phyloP scores from a whole-genome alignment of 192 early-diverging fungal genomes.

The Spinellus fusiger region DNA sequence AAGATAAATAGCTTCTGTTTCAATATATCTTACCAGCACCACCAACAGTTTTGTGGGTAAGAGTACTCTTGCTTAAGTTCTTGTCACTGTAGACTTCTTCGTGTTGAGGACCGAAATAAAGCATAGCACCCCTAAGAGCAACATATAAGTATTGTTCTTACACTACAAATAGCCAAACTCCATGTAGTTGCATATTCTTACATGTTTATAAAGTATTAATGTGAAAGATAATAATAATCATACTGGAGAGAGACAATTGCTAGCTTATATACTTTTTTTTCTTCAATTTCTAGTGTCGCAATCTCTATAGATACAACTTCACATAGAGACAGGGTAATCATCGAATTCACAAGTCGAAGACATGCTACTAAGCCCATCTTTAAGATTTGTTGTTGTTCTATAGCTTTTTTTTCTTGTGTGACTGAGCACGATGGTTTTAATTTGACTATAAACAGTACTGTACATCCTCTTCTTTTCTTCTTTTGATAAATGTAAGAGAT shows the following conservation, averaged over 20 bases:
- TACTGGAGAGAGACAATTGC: not conserved
- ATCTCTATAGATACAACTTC: too few species aligned
- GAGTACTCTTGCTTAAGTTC: constrained; percentile 13
- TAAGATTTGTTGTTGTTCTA: not conserved
- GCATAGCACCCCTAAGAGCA: constrained; percentile 20
- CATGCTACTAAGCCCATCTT: not conserved
- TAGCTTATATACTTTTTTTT: too few species aligned
- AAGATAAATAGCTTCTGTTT: not conserved
- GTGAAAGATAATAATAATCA: not conserved
- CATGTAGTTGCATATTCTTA: not conserved
- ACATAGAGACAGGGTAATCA: not conserved
- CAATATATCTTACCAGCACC: constrained; percentile 25
- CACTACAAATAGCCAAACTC: not conserved
- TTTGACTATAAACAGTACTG: not conserved
- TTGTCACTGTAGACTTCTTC: constrained; percentile 12
- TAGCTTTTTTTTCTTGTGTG: not conserved
- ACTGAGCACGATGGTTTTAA: not conserved
- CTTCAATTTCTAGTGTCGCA: too few species aligned
- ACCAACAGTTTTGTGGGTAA: constrained; percentile 31
- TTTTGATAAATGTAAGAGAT: too few species aligned
- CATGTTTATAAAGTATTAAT: not conserved
- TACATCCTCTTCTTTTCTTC: too few species aligned
- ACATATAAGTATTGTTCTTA: not conserved
- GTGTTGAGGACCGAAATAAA: constrained; percentile 8
- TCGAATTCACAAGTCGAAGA: not conserved